Percentiles rank a stretch among this genome's conserved stretches.
Conservation (phyloP, 2,329 filamentous ascomycete species). For the Trichoderma sp. region DNA sequence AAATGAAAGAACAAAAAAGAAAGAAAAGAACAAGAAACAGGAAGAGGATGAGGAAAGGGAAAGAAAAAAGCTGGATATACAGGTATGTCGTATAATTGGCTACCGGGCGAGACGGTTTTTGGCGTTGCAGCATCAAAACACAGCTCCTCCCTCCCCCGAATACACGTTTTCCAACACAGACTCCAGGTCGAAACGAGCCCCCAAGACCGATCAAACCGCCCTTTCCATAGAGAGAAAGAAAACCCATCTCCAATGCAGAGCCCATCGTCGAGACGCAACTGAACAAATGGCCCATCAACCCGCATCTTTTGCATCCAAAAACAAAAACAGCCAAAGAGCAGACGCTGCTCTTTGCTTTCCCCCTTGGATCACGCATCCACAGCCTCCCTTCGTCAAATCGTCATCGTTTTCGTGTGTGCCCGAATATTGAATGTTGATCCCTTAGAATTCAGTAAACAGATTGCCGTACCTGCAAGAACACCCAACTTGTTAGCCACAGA, state of each 20-base stretch:
- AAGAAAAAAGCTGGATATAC: conserved; percentile 16
- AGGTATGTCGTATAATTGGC: conserved; percentile 23
- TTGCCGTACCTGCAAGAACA: conserved; percentile 61
- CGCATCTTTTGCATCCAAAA: conserved; percentile 9
- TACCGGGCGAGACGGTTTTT: conserved; percentile 16
- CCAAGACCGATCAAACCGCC: conserved; percentile 7
- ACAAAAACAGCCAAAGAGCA: background rate
- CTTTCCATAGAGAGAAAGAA: conserved; percentile 9
- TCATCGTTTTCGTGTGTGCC: conserved; percentile 7
- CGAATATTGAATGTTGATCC: background rate
- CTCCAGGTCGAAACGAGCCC: conserved; percentile 15
- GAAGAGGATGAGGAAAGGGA: background rate
- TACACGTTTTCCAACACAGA: conserved; percentile 17
- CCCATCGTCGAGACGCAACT: background rate
- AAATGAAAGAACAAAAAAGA: background rate
- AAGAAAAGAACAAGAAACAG: background rate
- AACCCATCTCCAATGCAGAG: background rate
- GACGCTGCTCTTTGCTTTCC: background rate
- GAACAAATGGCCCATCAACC: background rate
- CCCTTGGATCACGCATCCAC: background rate
- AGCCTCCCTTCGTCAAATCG: conserved; percentile 1
- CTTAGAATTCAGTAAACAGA: conserved; percentile 74
- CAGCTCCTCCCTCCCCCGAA: conserved; percentile 6
- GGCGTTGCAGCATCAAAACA: conserved; percentile 14
- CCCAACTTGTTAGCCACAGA: background rate